Evolutionary conservation across 495 filamentous ascomycete genomes (phyloP).

Genomic region (Glarea lozoyensis): DNA sequence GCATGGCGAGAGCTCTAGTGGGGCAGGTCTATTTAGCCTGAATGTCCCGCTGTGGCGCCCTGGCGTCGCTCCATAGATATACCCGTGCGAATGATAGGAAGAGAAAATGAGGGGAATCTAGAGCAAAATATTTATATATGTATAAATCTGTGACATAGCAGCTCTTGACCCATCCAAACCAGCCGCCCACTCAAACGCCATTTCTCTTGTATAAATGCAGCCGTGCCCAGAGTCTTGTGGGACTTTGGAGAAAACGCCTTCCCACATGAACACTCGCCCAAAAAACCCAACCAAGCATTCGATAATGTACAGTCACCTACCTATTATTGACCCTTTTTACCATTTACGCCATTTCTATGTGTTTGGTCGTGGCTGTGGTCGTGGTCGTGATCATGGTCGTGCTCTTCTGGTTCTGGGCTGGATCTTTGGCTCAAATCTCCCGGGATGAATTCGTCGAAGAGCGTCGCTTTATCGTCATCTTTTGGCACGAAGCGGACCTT

Average conservation of each 20-base stretch:
- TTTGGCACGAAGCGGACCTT: slow-evolving; percentile 73
- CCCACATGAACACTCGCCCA: too few relatives aligned
- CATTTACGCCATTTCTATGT: slow-evolving; percentile 7
- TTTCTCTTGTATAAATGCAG: slow-evolving; percentile 6
- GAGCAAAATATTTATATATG: neutral
- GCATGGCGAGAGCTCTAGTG: too few relatives aligned
- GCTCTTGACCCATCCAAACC: neutral
- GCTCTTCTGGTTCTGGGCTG: slow-evolving; percentile 58
- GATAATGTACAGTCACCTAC: too few relatives aligned
- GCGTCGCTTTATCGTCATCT: slow-evolving; percentile 38
- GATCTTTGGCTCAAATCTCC: slow-evolving; percentile 51
- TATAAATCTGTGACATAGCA: slow-evolving; percentile 13
- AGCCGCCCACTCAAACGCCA: slow-evolving; percentile 8
- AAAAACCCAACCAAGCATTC: too few relatives aligned
- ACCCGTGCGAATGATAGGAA: slow-evolving; percentile 13
- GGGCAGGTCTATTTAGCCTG: slow-evolving; percentile 14
- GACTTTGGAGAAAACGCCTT: too few relatives aligned
- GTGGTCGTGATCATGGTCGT: slow-evolving; percentile 33
- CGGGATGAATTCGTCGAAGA: slow-evolving; percentile 73
- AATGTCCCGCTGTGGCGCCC: slow-evolving; percentile 6
- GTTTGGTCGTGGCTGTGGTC: slow-evolving; percentile 16
- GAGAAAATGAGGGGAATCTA: neutral
- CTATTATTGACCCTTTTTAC: too few relatives aligned
- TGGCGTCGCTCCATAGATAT: neutral
- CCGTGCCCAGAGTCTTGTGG: slow-evolving; percentile 2